Conservation (phyloP, 306 rosid genomes). For the Nissolia schottii region DNA sequence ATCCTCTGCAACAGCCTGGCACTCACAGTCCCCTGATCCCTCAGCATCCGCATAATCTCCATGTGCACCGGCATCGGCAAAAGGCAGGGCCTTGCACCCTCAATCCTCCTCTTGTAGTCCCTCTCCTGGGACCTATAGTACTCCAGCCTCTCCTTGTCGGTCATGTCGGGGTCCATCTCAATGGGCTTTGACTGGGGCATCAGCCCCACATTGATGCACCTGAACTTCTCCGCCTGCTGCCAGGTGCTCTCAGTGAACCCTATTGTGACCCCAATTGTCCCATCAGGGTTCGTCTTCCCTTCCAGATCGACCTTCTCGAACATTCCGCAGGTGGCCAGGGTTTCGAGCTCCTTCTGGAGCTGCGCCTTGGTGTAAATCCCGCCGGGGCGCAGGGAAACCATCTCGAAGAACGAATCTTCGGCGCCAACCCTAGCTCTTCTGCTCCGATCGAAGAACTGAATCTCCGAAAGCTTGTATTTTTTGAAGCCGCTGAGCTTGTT, state of each 20-base stretch:
- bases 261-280: slow-evolving; percentile 57
- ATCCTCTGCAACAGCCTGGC: slow-evolving; percentile 92
- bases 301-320: slow-evolving; percentile 94
- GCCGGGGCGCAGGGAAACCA: slow-evolving; percentile 81
- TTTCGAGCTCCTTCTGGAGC: slow-evolving; percentile 85
- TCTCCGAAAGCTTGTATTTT: slow-evolving; percentile 77
- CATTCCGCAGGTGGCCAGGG: slow-evolving; percentile 85
- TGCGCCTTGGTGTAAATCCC: slow-evolving; percentile 79
- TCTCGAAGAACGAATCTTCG: slow-evolving; percentile 85
- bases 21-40: slow-evolving; percentile 67
- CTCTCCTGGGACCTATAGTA: slow-evolving; percentile 66
- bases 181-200: slow-evolving; percentile 75
- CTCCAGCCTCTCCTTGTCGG: slow-evolving; percentile 88
- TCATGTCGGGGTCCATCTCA: slow-evolving; percentile 90
- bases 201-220: slow-evolving; percentile 86
- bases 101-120: slow-evolving; percentile 87
- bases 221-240: slow-evolving; percentile 75
- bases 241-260: slow-evolving; percentile 85
- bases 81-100: slow-evolving; percentile 68
- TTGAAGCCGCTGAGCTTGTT: slow-evolving; percentile 85
- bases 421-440: slow-evolving; percentile 48
- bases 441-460: slow-evolving; percentile 67
- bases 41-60: slow-evolving; percentile 69
- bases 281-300: slow-evolving; percentile 86
- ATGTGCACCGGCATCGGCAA: slow-evolving; percentile 56